Percentiles rank a stretch among this genome's conserved stretches.
These are phyloP conservation scores for Schizosaccharomyces cryophilus DNA, from an alignment of 805 yeast species.

Conservation along the genomic window DNA sequence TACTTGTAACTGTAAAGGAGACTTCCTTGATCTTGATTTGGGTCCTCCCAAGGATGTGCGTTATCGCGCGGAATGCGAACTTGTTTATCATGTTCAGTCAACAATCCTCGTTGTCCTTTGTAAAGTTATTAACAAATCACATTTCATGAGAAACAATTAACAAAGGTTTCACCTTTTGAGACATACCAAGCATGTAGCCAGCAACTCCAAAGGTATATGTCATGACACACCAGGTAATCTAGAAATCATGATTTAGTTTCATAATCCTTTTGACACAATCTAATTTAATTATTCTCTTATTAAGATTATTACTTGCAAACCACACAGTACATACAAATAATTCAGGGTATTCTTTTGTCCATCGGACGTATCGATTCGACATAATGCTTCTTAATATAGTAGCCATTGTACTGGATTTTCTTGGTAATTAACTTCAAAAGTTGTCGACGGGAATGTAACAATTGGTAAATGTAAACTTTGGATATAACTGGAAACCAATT, in stretches of 20 bases:
- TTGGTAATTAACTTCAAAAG: too few species aligned
- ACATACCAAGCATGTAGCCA: constrained; percentile 1
- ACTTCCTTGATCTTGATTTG: not conserved
- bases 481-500: too few species aligned
- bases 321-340: not conserved
- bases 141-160: not conserved
- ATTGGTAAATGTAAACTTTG: too few species aligned
- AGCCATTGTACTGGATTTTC: not conserved
- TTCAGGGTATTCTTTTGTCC: not conserved
- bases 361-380: not conserved
- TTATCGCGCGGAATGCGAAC: not conserved
- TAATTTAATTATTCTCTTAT: too few species aligned
- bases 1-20: not conserved
- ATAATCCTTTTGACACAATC: not conserved
- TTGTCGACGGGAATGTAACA: too few species aligned
- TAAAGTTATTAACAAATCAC: not conserved
- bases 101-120: not conserved
- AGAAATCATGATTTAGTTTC: not conserved
- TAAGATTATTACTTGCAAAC: not conserved
- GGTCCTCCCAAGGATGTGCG: not conserved
- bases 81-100: not conserved
- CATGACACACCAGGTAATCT: not conserved
- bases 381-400: not conserved
- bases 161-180: too few species aligned
- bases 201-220: constrained; percentile 1